phyloP scores from a whole-genome alignment of 805 yeast genomes.

The Kuraishia piskuri region DNA sequence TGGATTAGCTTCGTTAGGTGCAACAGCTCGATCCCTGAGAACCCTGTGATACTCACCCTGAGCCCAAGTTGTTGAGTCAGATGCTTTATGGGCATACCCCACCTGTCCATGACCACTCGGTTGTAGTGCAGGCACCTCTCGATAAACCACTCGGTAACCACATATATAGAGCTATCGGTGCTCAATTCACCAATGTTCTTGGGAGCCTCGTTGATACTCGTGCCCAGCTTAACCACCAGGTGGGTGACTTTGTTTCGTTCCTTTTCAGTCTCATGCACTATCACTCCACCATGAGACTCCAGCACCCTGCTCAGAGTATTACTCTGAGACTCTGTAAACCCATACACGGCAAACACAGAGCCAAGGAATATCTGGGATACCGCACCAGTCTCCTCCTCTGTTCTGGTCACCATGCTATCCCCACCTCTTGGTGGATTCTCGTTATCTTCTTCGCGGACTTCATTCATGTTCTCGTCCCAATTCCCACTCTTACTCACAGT shows the following conservation, averaged over 20 bases:
- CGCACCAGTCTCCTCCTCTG: slow-evolving; percentile 3
- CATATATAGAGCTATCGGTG: slow-evolving; percentile 12
- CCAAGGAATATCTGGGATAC: slow-evolving; percentile 28
- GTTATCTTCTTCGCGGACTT: not conserved
- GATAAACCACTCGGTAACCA: slow-evolving; percentile 74
- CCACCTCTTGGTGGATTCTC: not conserved
- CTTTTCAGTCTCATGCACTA: not conserved
- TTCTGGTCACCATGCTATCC: no score
- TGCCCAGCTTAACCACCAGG: slow-evolving; percentile 18
- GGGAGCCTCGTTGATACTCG: slow-evolving; percentile 11
- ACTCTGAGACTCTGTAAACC: slow-evolving; percentile 30
- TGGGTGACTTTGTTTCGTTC: slow-evolving; percentile 2
- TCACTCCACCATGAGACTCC: slow-evolving; percentile 34
- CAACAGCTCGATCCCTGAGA: slow-evolving; percentile 64
- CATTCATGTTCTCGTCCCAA: slow-evolving; percentile 7
- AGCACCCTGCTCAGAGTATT: slow-evolving; percentile 32
- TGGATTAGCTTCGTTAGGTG: slow-evolving; percentile 55
- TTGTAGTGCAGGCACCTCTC: slow-evolving; percentile 64
- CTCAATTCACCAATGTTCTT: slow-evolving; percentile 6
- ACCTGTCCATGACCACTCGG: slow-evolving; percentile 38
- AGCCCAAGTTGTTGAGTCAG: slow-evolving; percentile 12
- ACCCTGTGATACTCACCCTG: slow-evolving; percentile 57
- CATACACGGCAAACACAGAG: slow-evolving; percentile 31
- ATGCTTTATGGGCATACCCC: slow-evolving; percentile 50
- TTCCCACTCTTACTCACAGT: slow-evolving; percentile 12